These are phyloP conservation scores for Cucumis cinereus DNA, from an alignment of 306 rosid genomes.

Conservation along the genomic window DNA sequence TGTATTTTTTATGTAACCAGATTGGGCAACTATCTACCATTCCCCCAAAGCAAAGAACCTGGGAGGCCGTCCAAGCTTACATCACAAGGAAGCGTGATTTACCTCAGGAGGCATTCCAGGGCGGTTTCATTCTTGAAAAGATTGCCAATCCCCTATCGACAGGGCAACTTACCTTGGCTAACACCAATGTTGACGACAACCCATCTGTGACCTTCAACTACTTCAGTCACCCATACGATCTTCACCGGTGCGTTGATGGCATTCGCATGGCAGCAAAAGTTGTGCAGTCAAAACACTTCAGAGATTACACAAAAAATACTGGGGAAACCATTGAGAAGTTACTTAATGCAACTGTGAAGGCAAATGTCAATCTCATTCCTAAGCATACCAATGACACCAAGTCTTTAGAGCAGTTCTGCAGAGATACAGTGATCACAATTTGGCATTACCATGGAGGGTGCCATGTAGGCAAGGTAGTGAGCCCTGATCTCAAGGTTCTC, in stretches of 20 bases:
- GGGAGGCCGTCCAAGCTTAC: conserved; percentile 46
- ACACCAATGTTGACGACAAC: conserved; percentile 62
- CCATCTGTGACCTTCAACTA: conserved; percentile 86
- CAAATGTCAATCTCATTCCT: conserved; percentile 71
- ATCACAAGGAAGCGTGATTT: conserved; percentile 34
- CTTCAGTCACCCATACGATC: conserved; percentile 67
- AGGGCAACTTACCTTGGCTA: conserved; percentile 51
- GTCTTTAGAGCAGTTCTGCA: conserved; percentile 73
- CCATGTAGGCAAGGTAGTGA: conserved; percentile 72
- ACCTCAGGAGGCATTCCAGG: conserved; percentile 70
- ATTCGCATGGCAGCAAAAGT: conserved; percentile 44
- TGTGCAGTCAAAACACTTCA: conserved; percentile 50
- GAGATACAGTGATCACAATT: conserved; percentile 79
- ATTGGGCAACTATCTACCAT: conserved; percentile 89
- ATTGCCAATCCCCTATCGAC: conserved; percentile 54
- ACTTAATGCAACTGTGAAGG: conserved; percentile 52
- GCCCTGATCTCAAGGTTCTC: conserved; percentile 42
- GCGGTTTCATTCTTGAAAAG: conserved; percentile 83
- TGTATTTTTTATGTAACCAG: conserved; percentile 26
- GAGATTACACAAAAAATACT: conserved; percentile 41
- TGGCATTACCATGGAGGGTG: conserved; percentile 99
- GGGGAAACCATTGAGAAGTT: conserved; percentile 37
- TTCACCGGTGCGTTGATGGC: conserved; percentile 69
- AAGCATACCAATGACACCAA: conserved; percentile 53
- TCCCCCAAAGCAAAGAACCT: conserved; percentile 82